These are phyloP conservation scores for Tulasnella sp. DNA, from an alignment of 768 basidiomycete species.

Conservation along the genomic window DNA sequence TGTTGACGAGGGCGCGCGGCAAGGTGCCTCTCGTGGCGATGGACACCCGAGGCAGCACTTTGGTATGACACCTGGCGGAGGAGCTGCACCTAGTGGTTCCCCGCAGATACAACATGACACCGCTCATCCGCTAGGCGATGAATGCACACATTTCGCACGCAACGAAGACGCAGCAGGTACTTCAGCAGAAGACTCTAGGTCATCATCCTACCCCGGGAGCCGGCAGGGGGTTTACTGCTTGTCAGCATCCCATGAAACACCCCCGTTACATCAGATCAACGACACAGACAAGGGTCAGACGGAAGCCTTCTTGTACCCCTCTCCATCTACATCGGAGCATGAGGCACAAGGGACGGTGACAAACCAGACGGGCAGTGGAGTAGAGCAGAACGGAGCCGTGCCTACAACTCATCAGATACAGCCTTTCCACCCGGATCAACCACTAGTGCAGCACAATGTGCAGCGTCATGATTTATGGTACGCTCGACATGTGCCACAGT, in stretches of 20 bases:
- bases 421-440: background rate
- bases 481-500: background rate
- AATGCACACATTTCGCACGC: too few relatives aligned
- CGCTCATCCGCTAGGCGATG: too few relatives aligned
- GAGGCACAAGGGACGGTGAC: background rate
- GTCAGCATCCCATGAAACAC: background rate
- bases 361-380: background rate
- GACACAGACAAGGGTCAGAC: conserved; percentile 3
- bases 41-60: too few relatives aligned
- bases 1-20: too few relatives aligned
- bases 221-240: conserved; percentile 6
- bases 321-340: background rate
- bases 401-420: background rate
- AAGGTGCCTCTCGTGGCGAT: too few relatives aligned
- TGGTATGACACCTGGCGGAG: too few relatives aligned
- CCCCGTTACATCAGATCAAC: background rate
- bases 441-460: background rate
- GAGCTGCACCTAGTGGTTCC: too few relatives aligned
- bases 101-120: too few relatives aligned
- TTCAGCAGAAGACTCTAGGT: background rate
- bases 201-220: background rate
- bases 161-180: too few relatives aligned
- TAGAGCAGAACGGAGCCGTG: background rate
- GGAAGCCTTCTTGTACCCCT: conserved; percentile 8
- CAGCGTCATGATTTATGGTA: background rate